These are phyloP conservation scores for Colletotrichum orbiculare DNA, from an alignment of 2,329 filamentous ascomycete genomes.

Conservation along the genomic window DNA sequence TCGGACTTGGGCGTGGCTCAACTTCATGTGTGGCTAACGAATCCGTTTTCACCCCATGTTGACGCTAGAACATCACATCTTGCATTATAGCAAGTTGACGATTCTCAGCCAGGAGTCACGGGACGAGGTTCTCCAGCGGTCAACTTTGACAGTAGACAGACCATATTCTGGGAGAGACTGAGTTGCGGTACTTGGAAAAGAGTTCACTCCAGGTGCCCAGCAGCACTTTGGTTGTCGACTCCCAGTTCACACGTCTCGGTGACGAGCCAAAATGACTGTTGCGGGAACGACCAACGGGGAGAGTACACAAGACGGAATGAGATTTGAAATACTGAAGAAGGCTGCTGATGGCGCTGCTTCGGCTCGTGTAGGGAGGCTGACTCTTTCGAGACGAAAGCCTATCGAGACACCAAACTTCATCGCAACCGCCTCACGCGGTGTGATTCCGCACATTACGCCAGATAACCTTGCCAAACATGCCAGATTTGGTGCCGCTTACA, in stretches of 20 bases:
- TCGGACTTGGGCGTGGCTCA: slow-evolving; percentile 13
- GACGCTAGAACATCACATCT: slow-evolving; percentile 31
- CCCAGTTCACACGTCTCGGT: not conserved
- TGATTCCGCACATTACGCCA: slow-evolving; percentile 87
- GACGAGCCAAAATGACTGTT: slow-evolving; percentile 38
- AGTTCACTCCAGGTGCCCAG: not conserved
- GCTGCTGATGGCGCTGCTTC: slow-evolving; percentile 52
- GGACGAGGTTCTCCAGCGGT: not conserved
- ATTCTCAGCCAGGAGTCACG: not conserved
- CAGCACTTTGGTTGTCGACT: slow-evolving; percentile 9
- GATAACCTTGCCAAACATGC: slow-evolving; percentile 79
- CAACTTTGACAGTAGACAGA: not conserved
- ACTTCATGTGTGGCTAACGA: slow-evolving; percentile 17
- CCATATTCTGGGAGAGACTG: not conserved
- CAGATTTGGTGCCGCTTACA: slow-evolving; percentile 75
- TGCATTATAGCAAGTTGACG: slow-evolving; percentile 6
- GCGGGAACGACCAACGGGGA: slow-evolving; percentile 32
- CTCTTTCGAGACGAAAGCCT: slow-evolving; percentile 68
- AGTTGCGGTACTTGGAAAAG: not conserved
- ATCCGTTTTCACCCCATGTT: slow-evolving; percentile 14
- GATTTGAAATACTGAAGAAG: slow-evolving; percentile 61
- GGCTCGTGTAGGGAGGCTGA: slow-evolving; percentile 76
- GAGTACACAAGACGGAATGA: slow-evolving; percentile 43
- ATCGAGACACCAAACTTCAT: slow-evolving; percentile 86
- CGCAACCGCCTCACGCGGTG: slow-evolving; percentile 83